Evolutionary conservation across 139 green algal genomes (phyloP).

Genomic region (Edaphochlamys debaryana): DNA sequence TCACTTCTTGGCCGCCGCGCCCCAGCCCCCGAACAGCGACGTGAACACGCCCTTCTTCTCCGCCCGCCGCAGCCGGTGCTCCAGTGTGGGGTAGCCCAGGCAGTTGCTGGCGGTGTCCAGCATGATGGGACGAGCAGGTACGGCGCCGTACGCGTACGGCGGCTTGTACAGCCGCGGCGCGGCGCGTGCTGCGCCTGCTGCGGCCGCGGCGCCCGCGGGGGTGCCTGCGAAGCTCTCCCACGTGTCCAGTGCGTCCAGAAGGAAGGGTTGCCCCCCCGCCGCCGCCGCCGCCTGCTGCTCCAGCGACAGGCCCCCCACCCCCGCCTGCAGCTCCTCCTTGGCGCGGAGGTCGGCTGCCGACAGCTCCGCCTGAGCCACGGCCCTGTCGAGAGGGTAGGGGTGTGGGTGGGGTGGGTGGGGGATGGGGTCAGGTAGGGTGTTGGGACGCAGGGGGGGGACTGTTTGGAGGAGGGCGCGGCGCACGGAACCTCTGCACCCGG

Average conservation of each 20-base stretch:
- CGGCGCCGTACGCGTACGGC: conserved; percentile 28
- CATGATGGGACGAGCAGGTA: conserved; percentile 84
- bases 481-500: too few relatives aligned
- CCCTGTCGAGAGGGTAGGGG: neutral
- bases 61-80: conserved; percentile 57
- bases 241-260: conserved; percentile 68
- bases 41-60: conserved; percentile 49
- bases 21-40: conserved; percentile 33
- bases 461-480: too few relatives aligned
- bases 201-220: conserved; percentile 6
- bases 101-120: conserved; percentile 81
- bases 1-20: too few relatives aligned
- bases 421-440: neutral
- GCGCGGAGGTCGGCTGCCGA: neutral
- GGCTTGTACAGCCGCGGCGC: conserved; percentile 42
- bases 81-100: conserved; percentile 72
- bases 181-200: neutral
- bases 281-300: neutral
- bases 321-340: conserved; percentile 19
- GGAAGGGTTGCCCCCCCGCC: conserved; percentile 31
- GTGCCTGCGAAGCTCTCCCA: conserved; percentile 60
- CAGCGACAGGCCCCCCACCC: conserved; percentile 38
- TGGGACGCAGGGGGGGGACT: neutral
- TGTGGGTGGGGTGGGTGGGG: too few relatives aligned
- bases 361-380: conserved; percentile 47